Conservation (phyloP, 2,329 filamentous ascomycete species). For the Fusarium clavum region DNA sequence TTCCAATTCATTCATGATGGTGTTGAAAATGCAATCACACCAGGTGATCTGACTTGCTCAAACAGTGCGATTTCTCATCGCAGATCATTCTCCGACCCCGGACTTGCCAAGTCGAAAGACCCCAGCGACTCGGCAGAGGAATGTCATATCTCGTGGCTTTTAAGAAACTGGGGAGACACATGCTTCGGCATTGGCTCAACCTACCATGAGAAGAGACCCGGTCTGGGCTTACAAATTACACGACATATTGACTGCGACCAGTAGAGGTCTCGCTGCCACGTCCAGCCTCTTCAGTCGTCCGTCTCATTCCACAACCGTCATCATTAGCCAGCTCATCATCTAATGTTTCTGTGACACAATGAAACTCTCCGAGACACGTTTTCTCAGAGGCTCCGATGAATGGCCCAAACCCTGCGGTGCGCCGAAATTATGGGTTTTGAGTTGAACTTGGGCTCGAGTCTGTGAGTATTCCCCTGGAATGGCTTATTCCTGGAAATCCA, state of each 20-base stretch:
- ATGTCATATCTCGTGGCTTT: slow-evolving; percentile 12
- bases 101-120: not conserved
- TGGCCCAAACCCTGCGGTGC: slow-evolving; percentile 18
- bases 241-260: slow-evolving; percentile 28
- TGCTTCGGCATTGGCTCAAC: slow-evolving; percentile 32
- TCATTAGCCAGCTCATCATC: slow-evolving; percentile 43
- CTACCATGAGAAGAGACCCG: not conserved
- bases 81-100: slow-evolving; percentile 3
- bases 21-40: slow-evolving; percentile 11
- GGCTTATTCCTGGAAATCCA: not conserved
- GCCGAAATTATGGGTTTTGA: slow-evolving; percentile 4
- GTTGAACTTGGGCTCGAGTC: slow-evolving; percentile 4
- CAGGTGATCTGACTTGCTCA: slow-evolving; percentile 19
- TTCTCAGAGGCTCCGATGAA: slow-evolving; percentile 30
- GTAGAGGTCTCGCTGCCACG: slow-evolving; percentile 34
- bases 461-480: slow-evolving; percentile 3
- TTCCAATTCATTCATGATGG: slow-evolving; percentile 28
- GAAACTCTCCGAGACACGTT: slow-evolving; percentile 35
- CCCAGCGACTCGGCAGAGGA: not conserved
- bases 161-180: slow-evolving; percentile 21
- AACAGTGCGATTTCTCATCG: slow-evolving; percentile 28
- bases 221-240: slow-evolving; percentile 31
- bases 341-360: slow-evolving; percentile 34
- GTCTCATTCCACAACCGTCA: slow-evolving; percentile 34
- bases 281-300: slow-evolving; percentile 31